A percentile compares a stretch with the other conserved stretches of the same genome.
These are phyloP conservation scores for Candida sp. DNA, from an alignment of 1,139 yeast species.

Conservation along the genomic window DNA sequence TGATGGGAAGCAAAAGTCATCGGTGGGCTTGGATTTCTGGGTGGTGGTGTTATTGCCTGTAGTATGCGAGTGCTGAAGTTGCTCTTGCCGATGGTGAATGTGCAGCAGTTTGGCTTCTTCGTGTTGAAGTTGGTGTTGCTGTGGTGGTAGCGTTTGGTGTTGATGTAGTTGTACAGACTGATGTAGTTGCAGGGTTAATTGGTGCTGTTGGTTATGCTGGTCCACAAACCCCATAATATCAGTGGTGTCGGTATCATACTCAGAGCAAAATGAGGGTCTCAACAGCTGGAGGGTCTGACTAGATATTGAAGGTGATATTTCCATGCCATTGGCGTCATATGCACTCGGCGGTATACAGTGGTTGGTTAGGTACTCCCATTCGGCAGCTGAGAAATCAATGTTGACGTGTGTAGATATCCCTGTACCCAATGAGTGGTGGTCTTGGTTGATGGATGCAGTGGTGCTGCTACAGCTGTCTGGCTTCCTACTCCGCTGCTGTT, in stretches of 20 bases:
- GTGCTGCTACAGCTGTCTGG: background rate
- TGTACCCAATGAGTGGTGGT: background rate
- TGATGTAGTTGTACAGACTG: background rate
- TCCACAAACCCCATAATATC: conserved; percentile 15
- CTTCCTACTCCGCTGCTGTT: background rate
- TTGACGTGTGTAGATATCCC: background rate
- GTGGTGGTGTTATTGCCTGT: background rate
- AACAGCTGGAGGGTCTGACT: conserved; percentile 16
- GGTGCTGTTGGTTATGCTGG: conserved; percentile 4
- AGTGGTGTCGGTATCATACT: conserved; percentile 17
- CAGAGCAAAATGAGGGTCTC: conserved; percentile 15
- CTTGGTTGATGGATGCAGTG: background rate
- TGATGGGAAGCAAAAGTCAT: conserved; percentile 3
- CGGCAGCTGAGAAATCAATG: conserved; percentile 6
- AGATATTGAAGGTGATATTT: conserved; percentile 16
- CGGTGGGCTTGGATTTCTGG: background rate
- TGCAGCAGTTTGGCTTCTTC: background rate
- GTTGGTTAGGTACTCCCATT: conserved; percentile 12
- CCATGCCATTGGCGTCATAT: conserved; percentile 7
- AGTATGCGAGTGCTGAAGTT: background rate
- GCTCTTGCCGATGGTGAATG: background rate
- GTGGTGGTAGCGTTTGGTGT: background rate
- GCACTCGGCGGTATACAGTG: conserved; percentile 5
- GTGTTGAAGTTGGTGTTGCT: background rate
- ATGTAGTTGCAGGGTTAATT: background rate